Evolutionary conservation across 345 rosid species (phyloP).

Genomic region (Excoecaria cochinchinensis): DNA sequence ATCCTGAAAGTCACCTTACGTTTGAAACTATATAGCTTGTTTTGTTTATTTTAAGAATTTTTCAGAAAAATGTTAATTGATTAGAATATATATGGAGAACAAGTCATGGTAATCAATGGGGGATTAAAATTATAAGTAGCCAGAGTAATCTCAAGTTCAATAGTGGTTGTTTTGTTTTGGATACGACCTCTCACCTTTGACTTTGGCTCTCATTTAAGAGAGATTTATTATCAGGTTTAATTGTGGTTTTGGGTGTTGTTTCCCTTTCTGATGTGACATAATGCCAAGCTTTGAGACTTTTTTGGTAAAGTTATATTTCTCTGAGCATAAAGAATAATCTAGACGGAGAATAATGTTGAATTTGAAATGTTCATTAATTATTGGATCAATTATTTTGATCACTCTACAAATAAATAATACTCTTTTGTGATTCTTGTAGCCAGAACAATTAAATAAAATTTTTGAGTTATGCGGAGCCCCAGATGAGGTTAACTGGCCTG

Average conservation of each 20-base stretch:
- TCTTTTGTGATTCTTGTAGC: slow-evolving; percentile 36
- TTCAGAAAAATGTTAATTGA: not conserved
- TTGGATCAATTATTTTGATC: not conserved
- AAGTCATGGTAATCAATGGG: not conserved
- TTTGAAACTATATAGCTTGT: not conserved
- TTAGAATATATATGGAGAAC: not conserved
- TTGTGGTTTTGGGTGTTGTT: not conserved
- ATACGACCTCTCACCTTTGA: too few relatives aligned
- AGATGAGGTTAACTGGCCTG: slow-evolving; percentile 73
- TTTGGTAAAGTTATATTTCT: not conserved
- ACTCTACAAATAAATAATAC: not conserved
- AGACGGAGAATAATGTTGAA: not conserved
- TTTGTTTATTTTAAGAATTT: not conserved
- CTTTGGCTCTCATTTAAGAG: not conserved
- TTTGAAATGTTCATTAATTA: not conserved
- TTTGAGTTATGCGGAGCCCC: slow-evolving; percentile 80
- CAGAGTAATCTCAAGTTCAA: not conserved
- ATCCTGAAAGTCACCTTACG: not conserved
- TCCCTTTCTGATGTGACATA: not conserved
- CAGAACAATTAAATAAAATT: slow-evolving; percentile 72
- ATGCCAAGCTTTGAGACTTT: too few relatives aligned
- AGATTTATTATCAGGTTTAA: not conserved
- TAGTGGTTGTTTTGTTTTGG: not conserved
- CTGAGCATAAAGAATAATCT: not conserved
- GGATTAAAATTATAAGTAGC: not conserved